These are phyloP conservation scores for Leccinum ochraceum DNA, from an alignment of 768 basidiomycete genomes.

Conservation along the genomic window DNA sequence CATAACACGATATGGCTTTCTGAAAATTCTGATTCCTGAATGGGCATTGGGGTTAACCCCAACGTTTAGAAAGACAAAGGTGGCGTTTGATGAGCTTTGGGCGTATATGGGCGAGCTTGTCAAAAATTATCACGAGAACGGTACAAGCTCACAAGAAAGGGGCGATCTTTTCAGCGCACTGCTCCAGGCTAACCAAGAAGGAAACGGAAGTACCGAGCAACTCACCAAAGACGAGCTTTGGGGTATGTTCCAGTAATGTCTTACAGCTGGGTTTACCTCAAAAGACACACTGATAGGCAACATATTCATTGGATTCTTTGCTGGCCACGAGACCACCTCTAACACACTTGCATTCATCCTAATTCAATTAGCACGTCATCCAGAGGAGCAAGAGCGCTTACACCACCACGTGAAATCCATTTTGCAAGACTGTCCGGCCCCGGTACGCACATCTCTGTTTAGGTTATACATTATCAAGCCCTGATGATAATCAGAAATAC, in stretches of 20 bases:
- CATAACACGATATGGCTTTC: neutral
- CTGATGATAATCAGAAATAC: neutral
- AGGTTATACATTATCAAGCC: neutral
- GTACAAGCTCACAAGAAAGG: neutral
- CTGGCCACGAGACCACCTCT: neutral
- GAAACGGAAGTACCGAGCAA: neutral
- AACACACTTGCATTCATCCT: neutral
- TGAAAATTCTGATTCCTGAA: neutral
- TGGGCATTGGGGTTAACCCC: neutral
- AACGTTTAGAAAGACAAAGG: neutral
- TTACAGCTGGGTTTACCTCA: neutral
- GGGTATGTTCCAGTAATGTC: neutral
- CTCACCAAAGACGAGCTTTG: neutral
- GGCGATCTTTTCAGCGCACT: neutral
- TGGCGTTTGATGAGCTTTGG: neutral
- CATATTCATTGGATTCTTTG: neutral
- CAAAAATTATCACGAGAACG: neutral
- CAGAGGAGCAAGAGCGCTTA: neutral
- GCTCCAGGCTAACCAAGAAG: neutral
- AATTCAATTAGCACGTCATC: neutral
- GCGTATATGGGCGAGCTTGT: neutral
- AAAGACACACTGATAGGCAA: neutral
- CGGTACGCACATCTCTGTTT: neutral
- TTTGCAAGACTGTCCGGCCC: neutral
- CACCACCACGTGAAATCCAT: neutral